Percentiles rank a stretch among this genome's conserved stretches.
These are phyloP conservation scores for Penicillium sp. DNA, from an alignment of 2,329 filamentous ascomycete genomes.

Conservation along the genomic window DNA sequence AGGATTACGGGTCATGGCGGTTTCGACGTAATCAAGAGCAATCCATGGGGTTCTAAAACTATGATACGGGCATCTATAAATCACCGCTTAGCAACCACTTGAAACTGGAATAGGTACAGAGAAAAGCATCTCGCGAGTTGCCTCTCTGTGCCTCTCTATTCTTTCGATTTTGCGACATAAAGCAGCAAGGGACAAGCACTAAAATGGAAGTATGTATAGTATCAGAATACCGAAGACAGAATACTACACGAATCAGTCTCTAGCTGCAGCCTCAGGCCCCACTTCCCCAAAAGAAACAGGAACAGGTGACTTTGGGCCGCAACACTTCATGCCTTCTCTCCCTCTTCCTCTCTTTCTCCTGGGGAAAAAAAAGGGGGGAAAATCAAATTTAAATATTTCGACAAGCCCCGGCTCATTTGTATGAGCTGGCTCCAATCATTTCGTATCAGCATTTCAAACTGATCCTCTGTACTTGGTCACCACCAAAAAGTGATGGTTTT, in stretches of 20 bases:
- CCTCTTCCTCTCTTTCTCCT: neutral
- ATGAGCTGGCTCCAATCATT: slow-evolving; percentile 1
- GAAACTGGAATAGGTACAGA: no score
- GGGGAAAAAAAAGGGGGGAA: neutral
- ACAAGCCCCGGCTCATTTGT: neutral
- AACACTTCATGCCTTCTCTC: slow-evolving; percentile 13
- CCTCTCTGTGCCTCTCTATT: no score
- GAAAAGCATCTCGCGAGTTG: no score
- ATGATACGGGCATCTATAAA: no score
- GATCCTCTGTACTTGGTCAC: neutral
- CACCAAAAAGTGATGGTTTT: neutral
- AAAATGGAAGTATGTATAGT: neutral
- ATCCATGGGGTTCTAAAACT: no score
- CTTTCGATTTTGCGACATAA: neutral
- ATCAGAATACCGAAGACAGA: neutral
- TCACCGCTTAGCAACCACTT: no score
- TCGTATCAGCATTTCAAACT: neutral
- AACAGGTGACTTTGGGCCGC: slow-evolving; percentile 26
- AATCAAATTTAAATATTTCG: neutral
- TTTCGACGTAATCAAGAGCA: no score
- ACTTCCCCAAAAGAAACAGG: slow-evolving; percentile 25
- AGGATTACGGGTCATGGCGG: no score
- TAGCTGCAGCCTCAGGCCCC: slow-evolving; percentile 16
- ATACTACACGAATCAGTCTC: neutral
- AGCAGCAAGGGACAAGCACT: neutral